Evolutionary conservation across 2,329 filamentous ascomycete genomes (phyloP).

Genomic region (Helotiales sp.): DNA sequence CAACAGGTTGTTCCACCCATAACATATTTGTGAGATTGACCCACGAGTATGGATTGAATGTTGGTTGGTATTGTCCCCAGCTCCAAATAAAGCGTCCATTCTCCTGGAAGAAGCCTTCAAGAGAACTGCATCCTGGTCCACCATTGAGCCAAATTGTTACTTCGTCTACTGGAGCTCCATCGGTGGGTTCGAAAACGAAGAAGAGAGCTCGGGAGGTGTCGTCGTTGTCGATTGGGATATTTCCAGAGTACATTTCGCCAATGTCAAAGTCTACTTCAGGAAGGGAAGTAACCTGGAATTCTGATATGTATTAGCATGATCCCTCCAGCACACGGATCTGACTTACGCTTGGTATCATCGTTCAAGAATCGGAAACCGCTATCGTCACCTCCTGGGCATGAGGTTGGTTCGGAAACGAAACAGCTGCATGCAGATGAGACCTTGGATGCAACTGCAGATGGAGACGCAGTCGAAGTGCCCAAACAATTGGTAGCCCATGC

Average conservation of each 20-base stretch:
- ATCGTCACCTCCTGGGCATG: slow-evolving; percentile 3
- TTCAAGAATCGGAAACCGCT: slow-evolving; percentile 14
- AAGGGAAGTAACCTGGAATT: slow-evolving; percentile 20
- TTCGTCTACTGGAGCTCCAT: slow-evolving; percentile 45
- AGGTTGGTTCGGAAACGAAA: slow-evolving; percentile 4
- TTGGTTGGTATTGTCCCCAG: slow-evolving; percentile 27
- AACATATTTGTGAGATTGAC: slow-evolving; percentile 43
- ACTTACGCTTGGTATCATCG: slow-evolving; percentile 11
- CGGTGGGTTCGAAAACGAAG: slow-evolving; percentile 54
- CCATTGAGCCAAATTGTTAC: slow-evolving; percentile 51
- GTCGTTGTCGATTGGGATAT: slow-evolving; percentile 52
- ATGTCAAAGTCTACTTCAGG: slow-evolving; percentile 28
- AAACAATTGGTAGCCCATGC: slow-evolving; percentile 6
- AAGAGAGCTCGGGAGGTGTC: slow-evolving; percentile 44
- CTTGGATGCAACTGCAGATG: slow-evolving; percentile 4
- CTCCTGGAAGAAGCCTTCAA: slow-evolving; percentile 38
- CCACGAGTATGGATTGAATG: slow-evolving; percentile 26
- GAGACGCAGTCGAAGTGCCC: slow-evolving; percentile 2
- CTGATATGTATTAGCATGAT: slow-evolving; percentile 16
- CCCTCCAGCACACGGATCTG: too few species aligned
- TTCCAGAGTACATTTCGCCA: slow-evolving; percentile 31
- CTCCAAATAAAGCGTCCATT: slow-evolving; percentile 38
- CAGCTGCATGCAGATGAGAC: slow-evolving; percentile 12
- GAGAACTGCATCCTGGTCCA: slow-evolving; percentile 47
- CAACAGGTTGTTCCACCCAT: slow-evolving; percentile 49